These are phyloP conservation scores for Backusella macrospora DNA, from an alignment of 192 early-diverging fungal genomes.

Conservation along the genomic window DNA sequence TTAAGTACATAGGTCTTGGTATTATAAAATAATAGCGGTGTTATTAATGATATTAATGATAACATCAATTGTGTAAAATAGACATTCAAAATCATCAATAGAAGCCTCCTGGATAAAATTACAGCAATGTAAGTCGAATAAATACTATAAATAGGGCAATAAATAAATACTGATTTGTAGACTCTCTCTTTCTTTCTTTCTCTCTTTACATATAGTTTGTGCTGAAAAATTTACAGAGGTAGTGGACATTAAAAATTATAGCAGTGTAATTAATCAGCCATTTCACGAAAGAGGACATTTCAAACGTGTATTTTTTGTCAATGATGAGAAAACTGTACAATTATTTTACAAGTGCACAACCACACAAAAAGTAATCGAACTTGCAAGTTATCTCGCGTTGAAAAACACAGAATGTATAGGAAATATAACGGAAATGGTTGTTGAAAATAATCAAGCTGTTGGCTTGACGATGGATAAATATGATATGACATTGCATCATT, in stretches of 20 bases:
- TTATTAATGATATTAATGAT: too few relatives aligned
- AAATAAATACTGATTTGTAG: too few relatives aligned
- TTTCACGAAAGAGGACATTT: constrained; percentile 53
- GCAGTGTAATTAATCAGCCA: not conserved
- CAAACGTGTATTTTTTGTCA: constrained; percentile 55
- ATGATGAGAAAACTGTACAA: constrained; percentile 47
- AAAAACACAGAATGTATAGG: constrained; percentile 45
- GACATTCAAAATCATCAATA: not conserved
- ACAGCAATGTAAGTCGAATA: constrained; percentile 15
- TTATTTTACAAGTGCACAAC: constrained; percentile 57
- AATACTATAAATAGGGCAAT: not conserved
- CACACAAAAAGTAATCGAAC: constrained; percentile 49
- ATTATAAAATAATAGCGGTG: too few relatives aligned
- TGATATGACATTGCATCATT: constrained; percentile 54
- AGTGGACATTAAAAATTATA: constrained; percentile 21
- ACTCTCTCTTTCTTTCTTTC: not conserved
- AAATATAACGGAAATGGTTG: constrained; percentile 55
- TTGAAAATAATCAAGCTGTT: constrained; percentile 48
- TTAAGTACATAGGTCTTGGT: not conserved
- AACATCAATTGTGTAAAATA: not conserved
- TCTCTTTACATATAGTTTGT: constrained; percentile 7
- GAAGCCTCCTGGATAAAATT: constrained; percentile 24
- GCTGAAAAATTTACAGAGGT: constrained; percentile 3
- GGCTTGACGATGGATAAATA: constrained; percentile 61
- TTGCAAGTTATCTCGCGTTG: constrained; percentile 49